Percentiles rank a stretch among this genome's conserved stretches.
Conservation (phyloP, 73 alveolate genomes). For the Durusdinium trenchii region DNA sequence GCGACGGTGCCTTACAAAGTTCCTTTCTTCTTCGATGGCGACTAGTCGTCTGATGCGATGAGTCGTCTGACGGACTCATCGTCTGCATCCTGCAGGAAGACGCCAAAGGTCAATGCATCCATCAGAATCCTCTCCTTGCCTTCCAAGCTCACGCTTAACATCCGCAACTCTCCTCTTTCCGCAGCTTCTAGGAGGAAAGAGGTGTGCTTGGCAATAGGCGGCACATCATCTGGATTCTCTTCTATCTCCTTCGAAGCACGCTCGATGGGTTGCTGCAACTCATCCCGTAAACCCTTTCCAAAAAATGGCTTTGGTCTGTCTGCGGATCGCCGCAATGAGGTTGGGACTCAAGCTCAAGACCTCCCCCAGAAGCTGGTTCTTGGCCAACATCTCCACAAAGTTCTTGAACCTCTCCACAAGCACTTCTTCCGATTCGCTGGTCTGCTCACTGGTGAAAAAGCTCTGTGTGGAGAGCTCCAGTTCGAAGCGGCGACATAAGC, state of each 20-base stretch:
- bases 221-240: background rate
- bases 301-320: constrained; percentile 67
- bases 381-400: constrained; percentile 78
- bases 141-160: constrained; percentile 52
- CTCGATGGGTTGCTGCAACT: constrained; percentile 61
- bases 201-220: constrained; percentile 62
- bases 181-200: constrained; percentile 73
- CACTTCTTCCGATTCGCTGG: background rate
- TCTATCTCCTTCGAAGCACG: constrained; percentile 11
- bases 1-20: no score
- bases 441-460: background rate
- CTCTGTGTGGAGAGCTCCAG: background rate
- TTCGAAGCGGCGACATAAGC: constrained; percentile 59
- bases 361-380: constrained; percentile 44
- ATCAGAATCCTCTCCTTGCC: constrained; percentile 72
- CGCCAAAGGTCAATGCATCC: constrained; percentile 81
- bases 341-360: constrained; percentile 32
- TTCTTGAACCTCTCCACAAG: constrained; percentile 3
- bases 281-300: constrained; percentile 56
- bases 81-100: constrained; percentile 84
- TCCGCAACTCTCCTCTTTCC: constrained; percentile 74
- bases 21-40: no score
- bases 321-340: constrained; percentile 41
- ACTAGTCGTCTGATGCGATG: no score
- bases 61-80: constrained; percentile 9